Percentiles rank a stretch among this genome's conserved stretches.
Evolutionary conservation across 176 grass and related monocot genomes (phyloP).

Genomic region (Musa acuminata): DNA sequence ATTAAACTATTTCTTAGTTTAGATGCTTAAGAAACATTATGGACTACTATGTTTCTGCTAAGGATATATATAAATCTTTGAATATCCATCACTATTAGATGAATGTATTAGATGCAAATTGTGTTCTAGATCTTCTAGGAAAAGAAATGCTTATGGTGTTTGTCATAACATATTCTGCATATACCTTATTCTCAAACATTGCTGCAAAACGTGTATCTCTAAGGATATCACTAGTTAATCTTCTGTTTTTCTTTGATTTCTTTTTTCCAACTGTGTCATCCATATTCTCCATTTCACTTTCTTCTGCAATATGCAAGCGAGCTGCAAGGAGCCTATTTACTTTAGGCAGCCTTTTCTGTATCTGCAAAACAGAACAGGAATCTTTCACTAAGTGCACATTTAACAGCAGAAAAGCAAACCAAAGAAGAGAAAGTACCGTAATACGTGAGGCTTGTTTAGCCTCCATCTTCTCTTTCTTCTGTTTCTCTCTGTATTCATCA

Average conservation of each 20-base stretch:
- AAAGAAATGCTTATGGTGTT: background rate
- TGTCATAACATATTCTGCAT: background rate
- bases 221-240: conserved; percentile 28
- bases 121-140: background rate
- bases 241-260: conserved; percentile 42
- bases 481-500: conserved; percentile 36
- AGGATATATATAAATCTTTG: too few species aligned
- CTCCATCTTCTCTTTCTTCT: conserved; percentile 58
- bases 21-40: too few species aligned
- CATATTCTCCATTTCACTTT: conserved; percentile 38
- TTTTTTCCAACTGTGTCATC: conserved; percentile 48
- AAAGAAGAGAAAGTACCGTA: conserved; percentile 39
- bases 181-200: conserved; percentile 69
- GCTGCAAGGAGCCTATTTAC: conserved; percentile 61
- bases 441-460: conserved; percentile 55
- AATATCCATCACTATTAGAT: too few species aligned
- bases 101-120: too few species aligned
- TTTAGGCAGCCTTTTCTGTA: conserved; percentile 58
- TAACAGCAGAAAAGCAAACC: background rate
- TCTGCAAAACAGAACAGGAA: conserved; percentile 31
- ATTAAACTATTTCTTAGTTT: too few species aligned
- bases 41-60: too few species aligned
- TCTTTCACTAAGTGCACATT: background rate
- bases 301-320: conserved; percentile 30
- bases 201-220: conserved; percentile 49